Evolutionary conservation across 2,329 filamentous ascomycete genomes (phyloP), one percentile per base, ranked within the genome.

Genomic region (Colletotrichum melonis): DNA sequence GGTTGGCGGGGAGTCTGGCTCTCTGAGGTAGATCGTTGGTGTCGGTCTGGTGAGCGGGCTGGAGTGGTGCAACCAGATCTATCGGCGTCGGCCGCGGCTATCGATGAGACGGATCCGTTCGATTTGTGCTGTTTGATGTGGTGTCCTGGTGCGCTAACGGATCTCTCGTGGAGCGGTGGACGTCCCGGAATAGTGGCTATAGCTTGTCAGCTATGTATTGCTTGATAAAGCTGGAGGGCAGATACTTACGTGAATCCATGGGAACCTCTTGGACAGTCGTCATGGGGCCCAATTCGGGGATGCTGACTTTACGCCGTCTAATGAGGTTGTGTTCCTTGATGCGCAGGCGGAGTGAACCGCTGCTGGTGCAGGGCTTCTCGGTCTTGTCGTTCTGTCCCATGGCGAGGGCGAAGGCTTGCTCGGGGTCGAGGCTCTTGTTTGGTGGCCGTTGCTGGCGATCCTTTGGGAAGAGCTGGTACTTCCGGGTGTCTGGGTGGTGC

Each of bases 191-290:
- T 92, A 32, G 92, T 93, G 75, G 92, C 91, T 92, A 75, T 3
- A 57, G 52, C n/a, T 4, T 32, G 35, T 74, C 63, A 79, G 38
- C 32, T 32, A 46, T 24, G n/a, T 56, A 9, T 2, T 56, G 4
- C 42, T 5, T 9, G 6, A 28, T 5, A 4, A 42, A 49, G 22
- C 26, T 52, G 30, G 57, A 19, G 52, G 58, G 30, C 46, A 11
- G 24, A 32, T 64, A 85, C 91, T 84, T 85, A 93, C 92, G 92
- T 77, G 92, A 93, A 81, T 93, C 92, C 90, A 93, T 92, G 64
- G 90, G 81, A 62, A 88, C 82, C 78, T 93, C 91, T 75, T 92
- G 90, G 16, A 93, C 91, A 1, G 91, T 92, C 5, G 91, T 92
- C 91, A 92, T 92, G 42, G 90, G 90, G 2, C 90, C 91, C 62